phyloP scores from a whole-genome alignment of 441 rosid genomes.

The Bruguiera hainesii region DNA sequence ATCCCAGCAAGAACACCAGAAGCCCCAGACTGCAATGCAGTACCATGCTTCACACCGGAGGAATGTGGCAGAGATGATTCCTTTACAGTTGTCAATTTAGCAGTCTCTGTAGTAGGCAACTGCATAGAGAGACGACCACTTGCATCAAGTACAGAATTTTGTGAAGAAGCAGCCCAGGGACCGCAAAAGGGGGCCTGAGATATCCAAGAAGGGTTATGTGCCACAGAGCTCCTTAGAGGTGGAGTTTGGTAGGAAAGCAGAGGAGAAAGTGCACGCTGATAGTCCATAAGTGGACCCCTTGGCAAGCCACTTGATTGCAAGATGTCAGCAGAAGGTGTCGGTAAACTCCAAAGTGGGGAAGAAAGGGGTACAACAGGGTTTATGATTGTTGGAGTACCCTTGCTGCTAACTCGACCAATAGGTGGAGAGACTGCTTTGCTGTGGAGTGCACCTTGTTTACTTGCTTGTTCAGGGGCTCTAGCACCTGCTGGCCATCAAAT shows the following conservation, averaged over 20 bases:
- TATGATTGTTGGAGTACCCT: constrained; percentile 45
- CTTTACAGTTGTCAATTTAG: constrained; percentile 53
- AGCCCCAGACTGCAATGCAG: constrained; percentile 38
- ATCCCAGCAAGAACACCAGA: constrained; percentile 42
- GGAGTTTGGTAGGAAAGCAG: constrained; percentile 71
- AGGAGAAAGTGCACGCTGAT: constrained; percentile 62
- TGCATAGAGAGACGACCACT: constrained; percentile 52
- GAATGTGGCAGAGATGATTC: constrained; percentile 50
- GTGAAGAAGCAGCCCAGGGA: constrained; percentile 76
- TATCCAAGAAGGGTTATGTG: constrained; percentile 69
- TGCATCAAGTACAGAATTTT: constrained; percentile 52
- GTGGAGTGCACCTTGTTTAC: constrained; percentile 45
- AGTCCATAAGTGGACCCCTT: constrained; percentile 60
- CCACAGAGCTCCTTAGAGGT: constrained; percentile 56
- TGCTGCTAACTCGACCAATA: constrained; percentile 48
- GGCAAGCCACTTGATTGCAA: constrained; percentile 57
- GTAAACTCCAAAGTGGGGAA: constrained; percentile 86
- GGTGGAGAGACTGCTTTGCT: constrained; percentile 57
- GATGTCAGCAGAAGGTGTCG: constrained; percentile 54
- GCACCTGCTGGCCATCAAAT: constrained; percentile 32
- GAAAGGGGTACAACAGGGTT: constrained; percentile 72
- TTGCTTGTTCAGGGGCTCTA: constrained; percentile 49
- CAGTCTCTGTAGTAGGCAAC: constrained; percentile 54
- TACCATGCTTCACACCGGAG: constrained; percentile 45
- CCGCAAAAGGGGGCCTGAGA: constrained; percentile 67